phyloP scores from a whole-genome alignment of 192 early-diverging fungal species.

The Linnemannia zychae region DNA sequence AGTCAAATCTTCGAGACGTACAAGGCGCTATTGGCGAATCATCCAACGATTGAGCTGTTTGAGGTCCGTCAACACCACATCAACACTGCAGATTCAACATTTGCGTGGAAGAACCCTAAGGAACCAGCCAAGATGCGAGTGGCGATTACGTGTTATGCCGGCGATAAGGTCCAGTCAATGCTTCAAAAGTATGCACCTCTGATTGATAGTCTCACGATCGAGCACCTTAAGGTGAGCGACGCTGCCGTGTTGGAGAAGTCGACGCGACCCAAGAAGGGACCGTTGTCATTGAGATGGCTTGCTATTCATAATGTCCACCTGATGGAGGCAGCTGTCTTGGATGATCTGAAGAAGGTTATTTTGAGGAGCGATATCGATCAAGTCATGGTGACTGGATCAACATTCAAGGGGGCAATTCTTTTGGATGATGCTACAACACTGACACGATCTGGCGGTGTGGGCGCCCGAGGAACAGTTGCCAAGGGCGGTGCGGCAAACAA shows the following conservation, averaged over 20 bases:
- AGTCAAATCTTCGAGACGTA: slow-evolving; percentile 44
- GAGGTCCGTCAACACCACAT: slow-evolving; percentile 17
- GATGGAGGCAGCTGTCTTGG: slow-evolving; percentile 4
- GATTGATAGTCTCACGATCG: not conserved
- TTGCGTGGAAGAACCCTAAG: slow-evolving; percentile 7
- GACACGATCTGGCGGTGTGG: not conserved
- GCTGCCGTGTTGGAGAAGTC: slow-evolving; percentile 24
- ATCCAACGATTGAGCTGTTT: slow-evolving; percentile 8
- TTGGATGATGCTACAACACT: not conserved
- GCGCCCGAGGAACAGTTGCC: not conserved
- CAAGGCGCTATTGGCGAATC: slow-evolving; percentile 32
- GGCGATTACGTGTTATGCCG: slow-evolving; percentile 8
- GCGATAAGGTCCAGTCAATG: slow-evolving; percentile 31
- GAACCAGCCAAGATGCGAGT: slow-evolving; percentile 22
- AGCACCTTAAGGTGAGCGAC: slow-evolving; percentile 11
- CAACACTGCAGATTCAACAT: not conserved
- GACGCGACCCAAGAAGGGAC: slow-evolving; percentile 38
- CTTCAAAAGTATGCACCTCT: slow-evolving; percentile 35
- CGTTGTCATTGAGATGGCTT: slow-evolving; percentile 19
- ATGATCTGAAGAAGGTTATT: slow-evolving; percentile 31
- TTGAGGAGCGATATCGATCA: slow-evolving; percentile 5
- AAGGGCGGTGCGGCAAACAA: not conserved
- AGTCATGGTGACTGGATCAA: slow-evolving; percentile 1
- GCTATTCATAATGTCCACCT: slow-evolving; percentile 1
- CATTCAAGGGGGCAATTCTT: not conserved